Evolutionary conservation across 495 filamentous ascomycete species (phyloP), one percentile per base, ranked within the genome.

Genomic region (Chaetomium cochliodes): DNA sequence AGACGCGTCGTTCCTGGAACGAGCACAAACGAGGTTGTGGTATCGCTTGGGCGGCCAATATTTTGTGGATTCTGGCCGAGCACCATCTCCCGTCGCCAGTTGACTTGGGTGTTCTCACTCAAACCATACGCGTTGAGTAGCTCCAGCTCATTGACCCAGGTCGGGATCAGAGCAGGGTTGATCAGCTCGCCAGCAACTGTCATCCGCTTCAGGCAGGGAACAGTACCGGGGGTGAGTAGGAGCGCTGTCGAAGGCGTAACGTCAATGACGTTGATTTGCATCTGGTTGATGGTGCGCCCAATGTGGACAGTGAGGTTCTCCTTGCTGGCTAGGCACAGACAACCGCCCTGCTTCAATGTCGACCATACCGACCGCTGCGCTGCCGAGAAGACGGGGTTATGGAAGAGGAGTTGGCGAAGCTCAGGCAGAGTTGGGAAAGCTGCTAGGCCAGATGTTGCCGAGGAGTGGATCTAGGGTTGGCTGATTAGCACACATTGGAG

Each of bases 101-200:
- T 47, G 44, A 47, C 44, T 20, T 47, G 44, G 15, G 44, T 47
- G 44, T 47, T 47, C 44, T 47, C 44, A n/a, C 44, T 47, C n/a
- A 47, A 20, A 5, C 44, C 44, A 20, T 47, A 47, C 5, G 44
- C 44, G 44, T 47, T 47, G 2, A 47, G 44, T 16, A 47, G 16
- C 16, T 47, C 44, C 44, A 47, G n/a, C n/a, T 47, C 44, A 16
- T 47, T 47, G 16, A 47, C 44, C 44, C 44, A 47, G 5, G 44
- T 47, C 44, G 44, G 44, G 44, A 47, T 47, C 1, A 47, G 44
- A 18, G 44, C 44, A 18, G 44, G 44, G 44, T 47, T 47, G 44
- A 47, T 47, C 2, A 47, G 44, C 16, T 47, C 44, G 8, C 44
- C 44, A 4, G 44, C 44, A 20, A 47, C 44, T n/a, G 44, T 47